Conservation (phyloP, 2,329 filamentous ascomycete species). For the Penicillium brasilianum region DNA sequence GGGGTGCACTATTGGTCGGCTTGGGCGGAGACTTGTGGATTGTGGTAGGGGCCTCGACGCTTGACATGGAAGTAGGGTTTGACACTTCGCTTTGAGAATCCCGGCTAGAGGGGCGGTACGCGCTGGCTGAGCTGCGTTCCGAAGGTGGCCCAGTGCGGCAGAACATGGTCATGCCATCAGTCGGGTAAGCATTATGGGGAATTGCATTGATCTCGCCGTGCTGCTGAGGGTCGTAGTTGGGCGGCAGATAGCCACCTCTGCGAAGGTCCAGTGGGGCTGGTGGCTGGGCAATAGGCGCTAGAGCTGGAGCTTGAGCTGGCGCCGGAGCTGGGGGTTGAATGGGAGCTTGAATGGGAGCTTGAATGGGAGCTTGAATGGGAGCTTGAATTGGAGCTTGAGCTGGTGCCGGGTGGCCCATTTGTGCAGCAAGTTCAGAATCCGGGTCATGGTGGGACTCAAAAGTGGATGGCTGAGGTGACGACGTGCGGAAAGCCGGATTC, state of each 20-base stretch:
- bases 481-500: slow-evolving; percentile 94
- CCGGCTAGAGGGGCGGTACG: slow-evolving; percentile 77
- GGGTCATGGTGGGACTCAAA: slow-evolving; percentile 93
- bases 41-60: slow-evolving; percentile 73
- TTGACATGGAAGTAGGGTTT: slow-evolving; percentile 85
- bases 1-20: slow-evolving; percentile 45
- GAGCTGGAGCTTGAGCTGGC: neutral
- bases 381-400: slow-evolving; percentile 53
- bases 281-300: slow-evolving; percentile 35
- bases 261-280: slow-evolving; percentile 47
- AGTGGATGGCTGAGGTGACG: slow-evolving; percentile 91
- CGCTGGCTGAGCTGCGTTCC: slow-evolving; percentile 71
- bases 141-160: slow-evolving; percentile 77
- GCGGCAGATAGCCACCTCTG: slow-evolving; percentile 48
- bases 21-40: slow-evolving; percentile 77
- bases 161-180: slow-evolving; percentile 97
- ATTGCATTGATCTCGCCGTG: slow-evolving; percentile 69
- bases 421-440: slow-evolving; percentile 71
- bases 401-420: slow-evolving; percentile 65
- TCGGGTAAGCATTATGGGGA: slow-evolving; percentile 90
- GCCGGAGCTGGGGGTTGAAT: slow-evolving; percentile 34
- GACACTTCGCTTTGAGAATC: slow-evolving; percentile 92
- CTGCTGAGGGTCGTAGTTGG: slow-evolving; percentile 62
- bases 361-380: slow-evolving; percentile 20
- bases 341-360: slow-evolving; percentile 51